These are phyloP conservation scores for Mortierella sp. DNA, from an alignment of 371 early-diverging fungal genomes.

Conservation along the genomic window DNA sequence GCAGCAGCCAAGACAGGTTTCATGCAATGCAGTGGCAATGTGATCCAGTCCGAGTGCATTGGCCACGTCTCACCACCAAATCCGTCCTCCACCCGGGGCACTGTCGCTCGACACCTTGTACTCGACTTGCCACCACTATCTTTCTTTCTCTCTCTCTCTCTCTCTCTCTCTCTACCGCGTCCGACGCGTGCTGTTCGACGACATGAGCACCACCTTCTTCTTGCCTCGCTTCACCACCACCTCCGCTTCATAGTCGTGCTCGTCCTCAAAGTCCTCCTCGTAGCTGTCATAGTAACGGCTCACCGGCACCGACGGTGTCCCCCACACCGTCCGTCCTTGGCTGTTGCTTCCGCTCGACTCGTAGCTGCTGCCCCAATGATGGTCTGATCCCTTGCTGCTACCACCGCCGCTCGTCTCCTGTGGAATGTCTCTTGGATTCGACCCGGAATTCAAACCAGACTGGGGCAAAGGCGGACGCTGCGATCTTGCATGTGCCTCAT, in stretches of 20 bases:
- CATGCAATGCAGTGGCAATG: too few relatives aligned
- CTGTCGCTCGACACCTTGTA: too few relatives aligned
- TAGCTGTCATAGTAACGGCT: conserved; percentile 38
- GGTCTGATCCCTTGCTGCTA: too few relatives aligned
- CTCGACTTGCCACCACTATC: too few relatives aligned
- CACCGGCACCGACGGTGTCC: conserved; percentile 59
- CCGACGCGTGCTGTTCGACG: conserved; percentile 46
- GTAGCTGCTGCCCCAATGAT: conserved; percentile 27
- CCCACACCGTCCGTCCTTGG: conserved; percentile 63
- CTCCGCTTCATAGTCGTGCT: conserved; percentile 43
- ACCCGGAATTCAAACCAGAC: conserved; percentile 1
- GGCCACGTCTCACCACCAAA: too few relatives aligned
- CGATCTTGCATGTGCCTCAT: conserved; percentile 26
- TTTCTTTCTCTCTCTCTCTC: too few relatives aligned
- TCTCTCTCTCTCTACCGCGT: too few relatives aligned
- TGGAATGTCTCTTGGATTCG: conserved; percentile 17
- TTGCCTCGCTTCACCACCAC: conserved; percentile 51
- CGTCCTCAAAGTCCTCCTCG: conserved; percentile 41
- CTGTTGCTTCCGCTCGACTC: conserved; percentile 19
- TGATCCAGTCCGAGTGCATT: too few relatives aligned
- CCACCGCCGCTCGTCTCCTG: not conserved
- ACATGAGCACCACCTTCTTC: conserved; percentile 46
- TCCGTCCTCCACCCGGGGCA: too few relatives aligned
- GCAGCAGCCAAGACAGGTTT: too few relatives aligned
- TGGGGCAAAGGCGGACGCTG: conserved; percentile 12